Base-by-base conservation (phyloP, 1,139 yeast species). In the Saccharomycopsis hybrid region DNA sequence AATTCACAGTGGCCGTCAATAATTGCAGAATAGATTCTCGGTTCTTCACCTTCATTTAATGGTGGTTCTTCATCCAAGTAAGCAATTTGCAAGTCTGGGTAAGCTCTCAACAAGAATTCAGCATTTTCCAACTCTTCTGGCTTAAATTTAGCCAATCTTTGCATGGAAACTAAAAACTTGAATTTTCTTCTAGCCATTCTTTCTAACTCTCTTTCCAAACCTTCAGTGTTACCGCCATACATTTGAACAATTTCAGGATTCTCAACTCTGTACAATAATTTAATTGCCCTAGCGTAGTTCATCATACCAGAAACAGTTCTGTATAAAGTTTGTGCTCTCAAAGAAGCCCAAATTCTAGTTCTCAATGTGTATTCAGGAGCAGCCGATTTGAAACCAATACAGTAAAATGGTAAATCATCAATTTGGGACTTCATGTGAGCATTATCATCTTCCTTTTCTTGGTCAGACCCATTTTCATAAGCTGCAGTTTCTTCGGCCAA, bases 161-260 rank as follows among this genome's bases (percentile, higher is more conserved):
- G 98, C 98, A 92, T 92, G 48, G 97, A 87, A 64, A 92, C 96
- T 68, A 90, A 77, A 65, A 92, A 90, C 75, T 89, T 88, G 79
- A 92, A 94, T 74, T 94, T 92, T 76, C 99, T 84, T 77, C 98
- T 86, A 37, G 99, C 97, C 98, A 92, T 94, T 66, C 92, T 85
- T 73, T 92, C 98, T 59, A 92, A 80, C 67, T 95, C 98, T 67
- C 90, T 81, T 74, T 92, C 98, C 62, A 92, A 76, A 60, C 80
- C 78, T 62, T 92, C 98, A 54, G 97, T 96, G 67, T 92, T 95
- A 60, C 98, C 98, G 61, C 97, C 98, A 67, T 87, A 88, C 83
- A 87, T 85, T 74, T 88, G 96, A 49, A 92, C 98, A 66, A 94
- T 89, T 72, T 92, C 98, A 50, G 98, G 98, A 72, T 92, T 92